Evolutionary conservation across 2,329 filamentous ascomycete species (phyloP).

Genomic region (Fusarium sp.): DNA sequence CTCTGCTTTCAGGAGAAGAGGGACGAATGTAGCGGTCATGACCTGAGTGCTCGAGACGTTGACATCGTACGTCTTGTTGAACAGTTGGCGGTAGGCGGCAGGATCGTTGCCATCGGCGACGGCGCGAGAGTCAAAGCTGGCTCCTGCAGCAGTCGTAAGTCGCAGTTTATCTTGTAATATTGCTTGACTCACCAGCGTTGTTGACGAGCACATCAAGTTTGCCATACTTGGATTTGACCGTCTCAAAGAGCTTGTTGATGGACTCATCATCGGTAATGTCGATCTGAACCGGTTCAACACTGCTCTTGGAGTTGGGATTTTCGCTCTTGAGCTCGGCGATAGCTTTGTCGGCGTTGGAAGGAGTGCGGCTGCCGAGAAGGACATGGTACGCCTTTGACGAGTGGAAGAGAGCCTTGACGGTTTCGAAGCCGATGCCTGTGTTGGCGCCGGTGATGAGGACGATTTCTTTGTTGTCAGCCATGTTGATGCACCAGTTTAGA

Average conservation of each 20-base stretch:
- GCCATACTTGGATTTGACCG: slow-evolving; percentile 56
- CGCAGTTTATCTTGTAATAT: fast-evolving
- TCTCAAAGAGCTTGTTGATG: slow-evolving; percentile 58
- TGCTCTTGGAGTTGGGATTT: slow-evolving; percentile 53
- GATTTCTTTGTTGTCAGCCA: slow-evolving; percentile 49
- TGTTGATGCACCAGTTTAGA: slow-evolving; percentile 8
- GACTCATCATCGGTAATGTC: slow-evolving; percentile 65
- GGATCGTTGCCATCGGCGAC: slow-evolving; percentile 40
- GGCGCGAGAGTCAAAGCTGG: slow-evolving; percentile 54
- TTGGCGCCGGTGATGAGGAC: slow-evolving; percentile 72
- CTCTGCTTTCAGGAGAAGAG: slow-evolving; percentile 56
- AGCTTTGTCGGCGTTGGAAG: slow-evolving; percentile 62
- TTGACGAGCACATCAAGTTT: slow-evolving; percentile 65
- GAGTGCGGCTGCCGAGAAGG: slow-evolving; percentile 63
- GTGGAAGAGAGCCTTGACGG: slow-evolving; percentile 63
- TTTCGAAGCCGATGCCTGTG: slow-evolving; percentile 69
- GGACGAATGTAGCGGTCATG: slow-evolving; percentile 54
- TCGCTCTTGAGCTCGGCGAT: slow-evolving; percentile 55
- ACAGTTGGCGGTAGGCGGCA: slow-evolving; percentile 52
- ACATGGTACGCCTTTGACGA: slow-evolving; percentile 64
- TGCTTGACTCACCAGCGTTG: slow-evolving; percentile 60
- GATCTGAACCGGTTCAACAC: slow-evolving; percentile 60
- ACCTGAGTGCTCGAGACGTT: slow-evolving; percentile 62
- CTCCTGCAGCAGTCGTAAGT: slow-evolving; percentile 47
- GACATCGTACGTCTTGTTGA: slow-evolving; percentile 60